These are phyloP conservation scores for Brassica hybrid DNA, from an alignment of 441 rosid genomes.

Conservation along the genomic window DNA sequence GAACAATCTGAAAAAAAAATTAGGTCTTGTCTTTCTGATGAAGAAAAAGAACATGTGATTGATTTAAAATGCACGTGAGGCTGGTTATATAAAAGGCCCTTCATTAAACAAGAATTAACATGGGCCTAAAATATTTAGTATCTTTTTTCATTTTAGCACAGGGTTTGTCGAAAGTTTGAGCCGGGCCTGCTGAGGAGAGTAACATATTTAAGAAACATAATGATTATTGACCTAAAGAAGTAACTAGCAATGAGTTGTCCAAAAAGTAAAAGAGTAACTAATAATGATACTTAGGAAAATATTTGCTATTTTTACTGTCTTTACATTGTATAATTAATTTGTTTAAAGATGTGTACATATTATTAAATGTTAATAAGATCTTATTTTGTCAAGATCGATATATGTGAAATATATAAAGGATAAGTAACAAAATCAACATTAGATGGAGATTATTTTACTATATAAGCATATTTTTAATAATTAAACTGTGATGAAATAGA, in stretches of 20 bases:
- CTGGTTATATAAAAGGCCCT: too few relatives aligned
- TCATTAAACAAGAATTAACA: too few relatives aligned
- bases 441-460: background rate
- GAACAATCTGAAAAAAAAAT: too few relatives aligned
- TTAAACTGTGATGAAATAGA: background rate
- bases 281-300: background rate
- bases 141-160: too few relatives aligned
- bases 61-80: too few relatives aligned
- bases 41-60: too few relatives aligned
- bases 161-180: too few relatives aligned
- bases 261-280: background rate
- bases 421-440: constrained; percentile 2
- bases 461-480: background rate
- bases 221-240: background rate
- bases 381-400: background rate
- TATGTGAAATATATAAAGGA: background rate
- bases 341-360: background rate
- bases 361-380: background rate
- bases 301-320: background rate
- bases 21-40: too few relatives aligned
- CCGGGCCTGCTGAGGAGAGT: background rate
- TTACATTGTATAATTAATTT: background rate
- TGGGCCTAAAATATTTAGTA: too few relatives aligned
- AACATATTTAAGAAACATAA: background rate
- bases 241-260: background rate